phyloP scores from a whole-genome alignment of 768 basidiomycete species.

The Pleurotus tuoliensis region DNA sequence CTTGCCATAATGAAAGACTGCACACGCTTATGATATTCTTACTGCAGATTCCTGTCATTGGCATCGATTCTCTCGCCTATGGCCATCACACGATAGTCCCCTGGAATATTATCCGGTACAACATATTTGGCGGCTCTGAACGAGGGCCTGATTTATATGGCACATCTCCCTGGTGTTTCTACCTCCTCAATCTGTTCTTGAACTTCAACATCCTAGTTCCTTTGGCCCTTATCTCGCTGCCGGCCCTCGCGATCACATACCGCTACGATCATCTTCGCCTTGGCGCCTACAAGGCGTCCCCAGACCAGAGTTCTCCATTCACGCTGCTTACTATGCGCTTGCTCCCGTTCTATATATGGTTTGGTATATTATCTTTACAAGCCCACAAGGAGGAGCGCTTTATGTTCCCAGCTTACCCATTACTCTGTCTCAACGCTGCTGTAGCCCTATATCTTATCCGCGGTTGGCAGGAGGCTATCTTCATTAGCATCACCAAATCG shows the following conservation, averaged over 20 bases:
- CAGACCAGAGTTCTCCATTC: conserved; percentile 74
- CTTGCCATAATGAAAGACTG: not conserved
- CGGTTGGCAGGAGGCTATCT: conserved; percentile 81
- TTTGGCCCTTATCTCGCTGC: conserved; percentile 78
- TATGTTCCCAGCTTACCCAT: conserved; percentile 90
- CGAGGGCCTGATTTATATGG: conserved; percentile 94
- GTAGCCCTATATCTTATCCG: conserved; percentile 81
- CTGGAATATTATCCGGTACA: conserved; percentile 93
- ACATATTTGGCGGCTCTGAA: conserved; percentile 76
- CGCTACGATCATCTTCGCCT: conserved; percentile 73
- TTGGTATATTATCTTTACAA: conserved; percentile 72
- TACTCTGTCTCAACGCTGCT: conserved; percentile 93
- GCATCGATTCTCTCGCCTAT: conserved; percentile 84
- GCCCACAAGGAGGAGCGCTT: conserved; percentile 99
- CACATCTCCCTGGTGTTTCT: conserved; percentile 83
- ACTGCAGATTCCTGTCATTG: conserved; percentile 76
- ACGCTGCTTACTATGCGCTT: conserved; percentile 72
- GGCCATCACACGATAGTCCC: conserved; percentile 76
- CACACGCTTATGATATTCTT: not conserved
- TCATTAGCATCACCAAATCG: conserved; percentile 73
- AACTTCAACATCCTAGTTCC: conserved; percentile 91
- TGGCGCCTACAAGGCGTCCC: conserved; percentile 43
- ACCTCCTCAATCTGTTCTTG: conserved; percentile 82
- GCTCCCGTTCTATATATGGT: conserved; percentile 92
- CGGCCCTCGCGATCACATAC: conserved; percentile 72